Conservation (phyloP, 129 eudicot genomes). For the sunflower (Helianthus annuus) region HanXRQr2.0-SUNRISE NC_035441.2:2478795-2479294, state of each 20-base stretch:
- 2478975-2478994: no score
- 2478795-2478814: no score
- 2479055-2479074: slow-evolving; percentile 52
- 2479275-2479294: slow-evolving; percentile 91
- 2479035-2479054: slow-evolving; percentile 30
- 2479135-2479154: slow-evolving; percentile 20
- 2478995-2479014: no score
- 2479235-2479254: slow-evolving; percentile 20
- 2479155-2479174: slow-evolving; percentile 2
- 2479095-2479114: slow-evolving; percentile 53
- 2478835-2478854: no score
- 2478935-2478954: no score
- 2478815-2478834: no score
- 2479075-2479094: slow-evolving; percentile 30
- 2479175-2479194: slow-evolving; percentile 37
- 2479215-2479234: slow-evolving; percentile 46
- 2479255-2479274: slow-evolving; percentile 14
- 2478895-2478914: no score
- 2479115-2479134: slow-evolving; percentile 73
- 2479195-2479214: slow-evolving; percentile 68
- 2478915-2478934: no score
- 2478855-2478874: no score
- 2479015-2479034: neutral
- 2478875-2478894: no score
- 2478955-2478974: no score